Evolutionary conservation across 163 green algal species (phyloP), one percentile per base, ranked within the genome.

Genomic region (Scenedesmus sp.): DNA sequence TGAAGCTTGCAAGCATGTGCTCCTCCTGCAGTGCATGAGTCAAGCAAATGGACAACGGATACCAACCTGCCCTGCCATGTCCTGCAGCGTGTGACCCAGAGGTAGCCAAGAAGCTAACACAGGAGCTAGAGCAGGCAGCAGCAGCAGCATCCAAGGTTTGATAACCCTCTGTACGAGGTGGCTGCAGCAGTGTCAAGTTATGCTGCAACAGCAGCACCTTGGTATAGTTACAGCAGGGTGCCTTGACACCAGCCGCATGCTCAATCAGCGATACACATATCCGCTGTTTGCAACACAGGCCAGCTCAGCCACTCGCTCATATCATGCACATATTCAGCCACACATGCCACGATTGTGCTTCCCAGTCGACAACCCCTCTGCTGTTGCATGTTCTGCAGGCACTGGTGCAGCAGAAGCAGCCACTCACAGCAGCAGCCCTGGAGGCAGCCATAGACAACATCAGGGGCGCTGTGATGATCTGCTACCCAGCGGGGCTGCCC

Each of bases 401-500:
- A 76, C 96, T 96, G 70, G 96, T 97, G 5, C 93, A 66, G 7
- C 91, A 91, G 46, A 97, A 97, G 87, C 88, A 96, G 82, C 70
- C 92, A 1, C 88, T 98, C 2, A 98, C 96, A 13, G 67, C 93
- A 86, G 85, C 70, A 56, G 67, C 59, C 74, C 96, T 99, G 34
- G 26, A 94, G 73, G 94, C 96, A 13, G 95, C 94, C 0, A 88
- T 99, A 10, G 95, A 98, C 93, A 95, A 94, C 67, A 94, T 99
- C 9, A 94, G 96, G 23, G 96, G 96, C 56, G 97, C 96, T 4
- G 96, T 98, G 0, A 98, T 98, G 95, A 98, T 97, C 70, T 98
- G 96, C 90, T 98, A 97, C 90, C 97, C 97, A 10, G 96, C 96
- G 93, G 97, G 97, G 7, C 91, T 99, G 86, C 97, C 96, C 1